Conservation (phyloP, 1,284 basidiomycete genomes). For the Limonomyces culmigenus region DNA sequence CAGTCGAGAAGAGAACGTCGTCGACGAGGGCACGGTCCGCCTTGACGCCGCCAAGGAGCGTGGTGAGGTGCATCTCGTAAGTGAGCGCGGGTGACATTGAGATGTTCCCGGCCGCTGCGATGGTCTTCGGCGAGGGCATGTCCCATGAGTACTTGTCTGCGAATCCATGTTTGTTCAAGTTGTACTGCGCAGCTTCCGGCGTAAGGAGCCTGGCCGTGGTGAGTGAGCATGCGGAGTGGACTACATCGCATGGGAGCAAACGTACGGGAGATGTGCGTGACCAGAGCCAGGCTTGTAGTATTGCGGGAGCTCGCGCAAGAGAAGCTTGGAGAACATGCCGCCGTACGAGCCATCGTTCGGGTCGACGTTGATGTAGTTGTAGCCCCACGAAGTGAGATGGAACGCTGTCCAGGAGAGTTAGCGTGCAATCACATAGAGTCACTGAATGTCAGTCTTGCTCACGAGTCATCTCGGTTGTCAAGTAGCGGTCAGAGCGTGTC, state of each 20-base stretch:
- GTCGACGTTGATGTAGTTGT: slow-evolving; percentile 61
- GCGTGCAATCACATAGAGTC: background rate
- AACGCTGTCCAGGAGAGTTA: slow-evolving; percentile 18
- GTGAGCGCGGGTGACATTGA: background rate
- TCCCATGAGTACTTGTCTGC: no score
- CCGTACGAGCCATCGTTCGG: slow-evolving; percentile 51
- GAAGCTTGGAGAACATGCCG: slow-evolving; percentile 54
- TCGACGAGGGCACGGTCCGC: slow-evolving; percentile 11
- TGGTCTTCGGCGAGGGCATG: no score
- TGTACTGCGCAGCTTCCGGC: no score
- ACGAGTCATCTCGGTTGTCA: slow-evolving; percentile 65
- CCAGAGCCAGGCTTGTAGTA: slow-evolving; percentile 52
- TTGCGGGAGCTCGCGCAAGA: slow-evolving; percentile 57
- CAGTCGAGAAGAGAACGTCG: slow-evolving; percentile 15
- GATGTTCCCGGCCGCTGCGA: no score
- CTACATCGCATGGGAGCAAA: slow-evolving; percentile 58
- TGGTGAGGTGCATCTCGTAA: background rate
- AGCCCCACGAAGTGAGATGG: slow-evolving; percentile 74
- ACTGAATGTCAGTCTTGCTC: no score
- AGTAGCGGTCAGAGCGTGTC: slow-evolving; percentile 71
- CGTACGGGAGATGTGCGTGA: slow-evolving; percentile 78
- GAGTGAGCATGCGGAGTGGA: slow-evolving; percentile 36
- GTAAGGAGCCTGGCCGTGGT: no score
- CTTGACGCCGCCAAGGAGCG: background rate
- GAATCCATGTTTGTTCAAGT: no score